A percentile compares a stretch with the other conserved stretches of the same genome.
Evolutionary conservation across 148 eudicot species (phyloP).

Genomic region (Rhododendron simsii): DNA sequence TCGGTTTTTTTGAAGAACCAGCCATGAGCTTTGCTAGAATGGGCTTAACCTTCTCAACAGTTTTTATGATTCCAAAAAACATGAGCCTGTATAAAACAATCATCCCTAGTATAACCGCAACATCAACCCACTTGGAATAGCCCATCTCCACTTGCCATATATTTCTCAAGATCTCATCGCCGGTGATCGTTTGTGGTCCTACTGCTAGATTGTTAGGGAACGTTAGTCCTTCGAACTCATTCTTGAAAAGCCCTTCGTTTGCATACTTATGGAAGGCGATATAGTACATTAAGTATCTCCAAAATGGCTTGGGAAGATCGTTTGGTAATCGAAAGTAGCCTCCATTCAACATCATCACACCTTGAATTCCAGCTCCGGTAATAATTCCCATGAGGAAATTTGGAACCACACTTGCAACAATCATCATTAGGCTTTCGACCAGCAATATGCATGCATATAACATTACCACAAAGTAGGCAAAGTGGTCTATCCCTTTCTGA

Average conservation of each 20-base stretch:
- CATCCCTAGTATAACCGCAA: not conserved
- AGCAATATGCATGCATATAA: constrained; percentile 34
- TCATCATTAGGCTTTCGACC: constrained; percentile 69
- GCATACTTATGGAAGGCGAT: constrained; percentile 53
- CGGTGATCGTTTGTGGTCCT: not conserved
- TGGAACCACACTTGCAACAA: constrained; percentile 47
- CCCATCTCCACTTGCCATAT: not conserved
- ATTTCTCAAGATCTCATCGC: not conserved
- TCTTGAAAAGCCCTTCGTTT: constrained; percentile 43
- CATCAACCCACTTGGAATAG: not conserved
- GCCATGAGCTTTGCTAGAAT: not conserved
- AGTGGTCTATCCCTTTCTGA: constrained; percentile 36
- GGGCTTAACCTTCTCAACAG: not conserved
- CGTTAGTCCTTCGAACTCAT: constrained; percentile 41
- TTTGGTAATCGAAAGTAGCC: constrained; percentile 54
- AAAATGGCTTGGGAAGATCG: constrained; percentile 53
- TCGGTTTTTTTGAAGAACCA: not conserved
- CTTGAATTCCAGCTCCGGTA: constrained; percentile 53
- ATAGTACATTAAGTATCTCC: constrained; percentile 53
- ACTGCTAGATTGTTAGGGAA: constrained; percentile 33
- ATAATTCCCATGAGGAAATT: constrained; percentile 60
- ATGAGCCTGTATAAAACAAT: not conserved
- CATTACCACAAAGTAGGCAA: constrained; percentile 31
- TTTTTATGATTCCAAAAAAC: not conserved
- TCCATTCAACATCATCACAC: constrained; percentile 54